A percentile compares a stretch with the other conserved stretches of the same genome.
phyloP scores from a whole-genome alignment of 371 early-diverging fungal genomes.

The Dentiscutata heterogama region DNA sequence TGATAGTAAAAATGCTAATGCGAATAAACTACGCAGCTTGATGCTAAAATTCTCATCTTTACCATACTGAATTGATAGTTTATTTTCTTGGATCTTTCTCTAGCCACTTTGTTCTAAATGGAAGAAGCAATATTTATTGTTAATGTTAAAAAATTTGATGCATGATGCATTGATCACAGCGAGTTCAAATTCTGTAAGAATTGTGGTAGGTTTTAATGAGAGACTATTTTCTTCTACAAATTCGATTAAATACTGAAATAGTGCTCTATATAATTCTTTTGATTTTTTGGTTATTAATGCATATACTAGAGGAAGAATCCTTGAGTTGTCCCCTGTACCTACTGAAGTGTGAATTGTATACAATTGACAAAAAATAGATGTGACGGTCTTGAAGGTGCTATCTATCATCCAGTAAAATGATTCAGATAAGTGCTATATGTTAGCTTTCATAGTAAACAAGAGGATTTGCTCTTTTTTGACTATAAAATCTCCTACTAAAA shows the following conservation, averaged over 20 bases:
- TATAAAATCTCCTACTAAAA: neutral
- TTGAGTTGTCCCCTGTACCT: neutral
- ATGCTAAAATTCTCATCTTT: neutral
- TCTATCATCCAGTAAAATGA: conserved; percentile 9
- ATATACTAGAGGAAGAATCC: conserved; percentile 4
- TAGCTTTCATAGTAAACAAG: neutral
- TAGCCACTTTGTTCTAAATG: conserved; percentile 9
- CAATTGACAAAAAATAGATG: neutral
- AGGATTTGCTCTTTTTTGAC: neutral
- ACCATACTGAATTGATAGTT: neutral
- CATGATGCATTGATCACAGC: neutral
- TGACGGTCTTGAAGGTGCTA: neutral
- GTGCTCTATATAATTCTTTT: neutral
- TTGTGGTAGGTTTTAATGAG: neutral
- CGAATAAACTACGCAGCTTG: too few species aligned
- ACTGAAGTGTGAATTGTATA: conserved; percentile 7
- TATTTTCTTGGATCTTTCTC: neutral
- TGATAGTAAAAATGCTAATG: too few species aligned
- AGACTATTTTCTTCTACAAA: neutral
- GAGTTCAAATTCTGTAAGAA: conserved; percentile 19
- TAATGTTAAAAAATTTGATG: neutral
- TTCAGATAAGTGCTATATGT: neutral
- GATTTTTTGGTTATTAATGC: neutral
- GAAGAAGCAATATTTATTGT: conserved; percentile 10
- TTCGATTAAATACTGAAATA: conserved; percentile 5